Conservation (phyloP, 208 protist species). For the Trypanosomatidae sp. region DNA sequence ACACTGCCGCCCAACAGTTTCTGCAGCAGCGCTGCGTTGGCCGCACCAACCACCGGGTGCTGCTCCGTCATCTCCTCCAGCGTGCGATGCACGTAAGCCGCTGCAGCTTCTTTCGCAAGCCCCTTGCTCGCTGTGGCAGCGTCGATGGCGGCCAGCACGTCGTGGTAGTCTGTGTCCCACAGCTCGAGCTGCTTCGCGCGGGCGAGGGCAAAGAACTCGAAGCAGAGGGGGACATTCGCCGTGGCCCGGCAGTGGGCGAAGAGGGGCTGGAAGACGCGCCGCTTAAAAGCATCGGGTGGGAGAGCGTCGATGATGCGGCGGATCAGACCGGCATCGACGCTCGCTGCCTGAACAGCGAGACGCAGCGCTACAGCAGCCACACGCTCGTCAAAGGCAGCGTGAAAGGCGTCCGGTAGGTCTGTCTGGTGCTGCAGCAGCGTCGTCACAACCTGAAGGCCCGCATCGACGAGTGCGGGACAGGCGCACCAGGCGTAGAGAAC, state of each 20-base stretch:
- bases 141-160: conserved; percentile 40
- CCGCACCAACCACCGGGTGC: conserved; percentile 71
- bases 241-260: conserved; percentile 41
- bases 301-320: conserved; percentile 45
- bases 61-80: conserved; percentile 58
- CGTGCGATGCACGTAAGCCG: not conserved
- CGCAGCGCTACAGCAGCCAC: conserved; percentile 72
- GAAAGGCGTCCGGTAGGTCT: conserved; percentile 26
- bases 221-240: conserved; percentile 35
- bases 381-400: conserved; percentile 54
- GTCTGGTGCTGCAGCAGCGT: conserved; percentile 27
- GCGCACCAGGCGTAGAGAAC: conserved; percentile 61
- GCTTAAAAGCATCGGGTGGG: conserved; percentile 48
- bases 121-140: conserved; percentile 1
- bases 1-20: conserved; percentile 44
- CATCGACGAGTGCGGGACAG: conserved; percentile 22
- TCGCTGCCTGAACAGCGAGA: conserved; percentile 19
- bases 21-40: conserved; percentile 55
- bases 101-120: not conserved
- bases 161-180: conserved; percentile 81
- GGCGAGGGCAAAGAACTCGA: conserved; percentile 44
- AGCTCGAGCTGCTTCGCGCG: conserved; percentile 50
- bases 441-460: conserved; percentile 33
- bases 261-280: conserved; percentile 70
- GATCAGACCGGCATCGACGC: conserved; percentile 30